A percentile compares a stretch with the other conserved stretches of the same genome.
These are phyloP conservation scores for Hemisphaericaspora xylofermentans DNA, from an alignment of 1,139 yeast species.

Conservation along the genomic window DNA sequence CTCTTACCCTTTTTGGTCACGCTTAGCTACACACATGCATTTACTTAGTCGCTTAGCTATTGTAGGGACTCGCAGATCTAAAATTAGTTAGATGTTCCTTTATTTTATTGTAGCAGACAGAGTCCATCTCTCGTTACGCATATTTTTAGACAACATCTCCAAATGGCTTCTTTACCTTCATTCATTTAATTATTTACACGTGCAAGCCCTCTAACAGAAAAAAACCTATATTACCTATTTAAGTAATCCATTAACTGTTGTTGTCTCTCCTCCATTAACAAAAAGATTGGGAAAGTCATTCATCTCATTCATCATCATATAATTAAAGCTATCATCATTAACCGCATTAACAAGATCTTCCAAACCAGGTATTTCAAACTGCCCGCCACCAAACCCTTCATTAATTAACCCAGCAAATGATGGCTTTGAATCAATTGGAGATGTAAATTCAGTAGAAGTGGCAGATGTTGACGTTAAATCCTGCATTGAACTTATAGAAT, in stretches of 20 bases:
- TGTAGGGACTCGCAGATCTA: too few relatives aligned
- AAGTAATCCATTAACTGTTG: neutral
- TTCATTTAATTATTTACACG: neutral
- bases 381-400: neutral
- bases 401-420: slow-evolving; percentile 1
- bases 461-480: neutral
- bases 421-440: slow-evolving; percentile 4
- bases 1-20: too few relatives aligned
- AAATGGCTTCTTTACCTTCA: too few relatives aligned
- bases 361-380: neutral
- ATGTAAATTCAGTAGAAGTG: neutral
- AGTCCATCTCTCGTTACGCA: too few relatives aligned
- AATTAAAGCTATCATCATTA: slow-evolving; percentile 10
- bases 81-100: too few relatives aligned
- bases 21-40: too few relatives aligned
- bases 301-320: slow-evolving; percentile 10
- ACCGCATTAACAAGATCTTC: slow-evolving; percentile 6
- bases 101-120: neutral
- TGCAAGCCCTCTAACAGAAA: neutral
- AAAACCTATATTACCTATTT: neutral
- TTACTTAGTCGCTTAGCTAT: too few relatives aligned
- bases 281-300: slow-evolving; percentile 10
- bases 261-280: neutral
- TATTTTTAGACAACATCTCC: too few relatives aligned
- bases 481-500: neutral